These are phyloP conservation scores for Pichia sporocuriosa DNA, from an alignment of 805 yeast genomes.

Conservation along the genomic window DNA sequence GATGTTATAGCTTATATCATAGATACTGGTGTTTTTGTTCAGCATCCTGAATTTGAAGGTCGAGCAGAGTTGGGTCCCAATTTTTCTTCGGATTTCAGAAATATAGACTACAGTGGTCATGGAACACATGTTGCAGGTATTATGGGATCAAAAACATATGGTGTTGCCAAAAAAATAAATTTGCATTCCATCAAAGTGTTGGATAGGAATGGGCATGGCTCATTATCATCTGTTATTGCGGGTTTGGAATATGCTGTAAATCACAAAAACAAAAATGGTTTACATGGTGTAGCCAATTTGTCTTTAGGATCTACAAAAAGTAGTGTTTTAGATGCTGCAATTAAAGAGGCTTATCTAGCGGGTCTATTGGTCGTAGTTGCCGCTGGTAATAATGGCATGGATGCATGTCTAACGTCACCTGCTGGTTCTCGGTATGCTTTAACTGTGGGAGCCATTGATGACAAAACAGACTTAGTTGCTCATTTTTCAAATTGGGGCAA, in stretches of 20 bases:
- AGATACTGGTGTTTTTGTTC: conserved; percentile 72
- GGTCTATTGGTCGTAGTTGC: conserved; percentile 75
- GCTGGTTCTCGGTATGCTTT: conserved; percentile 68
- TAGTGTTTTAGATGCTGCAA: conserved; percentile 62
- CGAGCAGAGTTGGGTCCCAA: conserved; percentile 56
- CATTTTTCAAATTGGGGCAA: conserved; percentile 85
- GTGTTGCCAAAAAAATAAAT: conserved; percentile 68
- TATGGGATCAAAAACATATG: conserved; percentile 70
- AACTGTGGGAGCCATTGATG: conserved; percentile 88
- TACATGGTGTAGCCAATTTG: conserved; percentile 64
- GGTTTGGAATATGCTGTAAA: conserved; percentile 65
- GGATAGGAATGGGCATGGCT: conserved; percentile 62
- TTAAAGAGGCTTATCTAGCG: conserved; percentile 63
- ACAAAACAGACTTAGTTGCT: conserved; percentile 61
- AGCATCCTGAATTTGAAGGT: conserved; percentile 58
- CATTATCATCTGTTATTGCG: conserved; percentile 54
- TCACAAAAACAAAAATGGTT: conserved; percentile 36
- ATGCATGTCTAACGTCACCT: conserved; percentile 84
- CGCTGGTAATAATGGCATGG: conserved; percentile 75
- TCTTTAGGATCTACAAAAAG: conserved; percentile 75
- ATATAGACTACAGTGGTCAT: conserved; percentile 71
- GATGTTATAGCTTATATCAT: conserved; percentile 69
- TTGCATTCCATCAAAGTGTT: conserved; percentile 73
- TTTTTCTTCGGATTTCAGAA: conserved; percentile 52
- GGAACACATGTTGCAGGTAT: conserved; percentile 94